Evolutionary conservation across 768 basidiomycete species (phyloP), one percentile per base, ranked within the genome.

Genomic region (Xerocomus brunneocitrinus): DNA sequence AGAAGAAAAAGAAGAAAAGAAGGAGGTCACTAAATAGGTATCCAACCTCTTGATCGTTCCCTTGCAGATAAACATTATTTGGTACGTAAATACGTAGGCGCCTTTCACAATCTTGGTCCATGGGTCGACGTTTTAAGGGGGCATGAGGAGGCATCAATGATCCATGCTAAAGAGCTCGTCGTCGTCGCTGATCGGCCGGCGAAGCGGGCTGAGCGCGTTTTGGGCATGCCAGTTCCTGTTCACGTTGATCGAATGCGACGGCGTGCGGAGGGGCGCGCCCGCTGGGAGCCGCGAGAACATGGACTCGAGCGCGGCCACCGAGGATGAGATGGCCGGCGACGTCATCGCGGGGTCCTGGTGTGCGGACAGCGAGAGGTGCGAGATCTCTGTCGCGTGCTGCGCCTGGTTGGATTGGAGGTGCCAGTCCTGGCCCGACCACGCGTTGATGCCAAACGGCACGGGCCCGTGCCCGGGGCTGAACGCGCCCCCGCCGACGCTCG

Each of bases 81-180:
- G 60, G 39, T 59, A 58, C 58, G 67, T 62, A 62, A 58, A 60
- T 68, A 68, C 58, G 58, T 57, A 54, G 51, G n/a, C 35, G 36
- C 16, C 43, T 12, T 5, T 41, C 24, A 7, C 40, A 25, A 14
- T 24, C 24, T 41, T 25, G 40, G 40, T 41, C 40, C 40, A 14
- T 41, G 31, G 31, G 31, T 41, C 40, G 22, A 41, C 24, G 4
- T 41, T 41, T 41, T 43, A 25, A 42, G 24, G 5, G 19, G n/a
- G n/a, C 38, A 8, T 12, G 12, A 24, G 39, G 34, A 22, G 39
- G 8, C 31, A 31, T 71, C 63, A 77, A 49, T 74, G 74, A 57
- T 89, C 87, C 82, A 89, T 83, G 61, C 74, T 75, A 66, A 90
- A 90, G 64, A 89, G 67, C 62, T 85, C 87, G 64, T 86, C 85